phyloP scores from a whole-genome alignment of 208 protist genomes.

The Blastocrithidia nonstop region DNA sequence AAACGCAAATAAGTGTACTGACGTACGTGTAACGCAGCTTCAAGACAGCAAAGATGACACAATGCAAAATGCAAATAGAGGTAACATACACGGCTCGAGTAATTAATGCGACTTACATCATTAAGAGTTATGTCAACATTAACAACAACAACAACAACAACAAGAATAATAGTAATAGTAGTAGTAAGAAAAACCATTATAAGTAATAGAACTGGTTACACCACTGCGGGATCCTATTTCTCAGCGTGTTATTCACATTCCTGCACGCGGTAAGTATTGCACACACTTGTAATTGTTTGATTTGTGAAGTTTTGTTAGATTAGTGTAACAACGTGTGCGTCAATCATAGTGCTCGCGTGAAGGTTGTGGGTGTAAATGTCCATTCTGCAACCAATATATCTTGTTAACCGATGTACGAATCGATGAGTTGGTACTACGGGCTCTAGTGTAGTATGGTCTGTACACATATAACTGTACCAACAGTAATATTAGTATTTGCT shows the following conservation, averaged over 20 bases:
- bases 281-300: constrained; percentile 69
- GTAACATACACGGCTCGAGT: constrained; percentile 10
- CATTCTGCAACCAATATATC: too few species aligned
- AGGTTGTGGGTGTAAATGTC: constrained; percentile 7
- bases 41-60: constrained; percentile 9
- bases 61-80: constrained; percentile 7
- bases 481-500: too few species aligned
- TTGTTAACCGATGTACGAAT: too few species aligned
- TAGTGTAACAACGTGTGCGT: too few species aligned
- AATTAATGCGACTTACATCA: constrained; percentile 4
- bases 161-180: constrained; percentile 1
- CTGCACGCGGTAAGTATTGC: constrained; percentile 34
- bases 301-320: constrained; percentile 42
- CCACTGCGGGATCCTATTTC: constrained; percentile 58
- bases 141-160: constrained; percentile 1
- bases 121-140: constrained; percentile 5
- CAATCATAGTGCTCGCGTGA: constrained; percentile 17
- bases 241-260: constrained; percentile 22
- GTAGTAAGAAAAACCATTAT: constrained; percentile 2
- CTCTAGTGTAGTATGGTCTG: too few species aligned
- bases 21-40: constrained; percentile 11
- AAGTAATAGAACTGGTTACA: constrained; percentile 17
- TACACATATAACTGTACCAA: too few species aligned
- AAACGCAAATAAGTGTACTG: constrained; percentile 18
- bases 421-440: too few species aligned